Base-by-base conservation (phyloP, 352 stramenopile genomes). In the Pythium myriotylum region DNA sequence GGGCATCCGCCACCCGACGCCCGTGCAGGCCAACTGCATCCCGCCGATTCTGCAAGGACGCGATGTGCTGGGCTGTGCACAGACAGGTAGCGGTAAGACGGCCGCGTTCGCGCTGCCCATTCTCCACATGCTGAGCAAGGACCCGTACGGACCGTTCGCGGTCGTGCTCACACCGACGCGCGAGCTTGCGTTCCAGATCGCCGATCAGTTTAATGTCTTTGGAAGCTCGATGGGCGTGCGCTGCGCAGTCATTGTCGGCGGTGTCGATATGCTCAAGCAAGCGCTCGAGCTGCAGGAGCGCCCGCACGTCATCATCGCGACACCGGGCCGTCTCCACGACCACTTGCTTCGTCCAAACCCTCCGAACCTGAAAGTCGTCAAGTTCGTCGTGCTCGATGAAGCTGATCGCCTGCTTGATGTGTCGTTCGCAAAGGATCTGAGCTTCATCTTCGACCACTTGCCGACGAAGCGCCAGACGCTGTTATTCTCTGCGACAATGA, bases 141-240 rank as follows among this genome's bases (percentile, higher is more conserved):
- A 99, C 54, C 86, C 81, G 51, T 98, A 97, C 62, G 96, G 96
- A 3, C 96, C 98, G 27, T 99, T 95, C 74, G 96, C 90, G 0
- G 75, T 99, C 17, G 88, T 99, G 45, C 70, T 99, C 27, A 98
- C 96, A 49, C 97, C 97, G 5, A 99, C 97, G 32, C 76, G 98
- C 19, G 98, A 99, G 81, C 79, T 99, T 12, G 97, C 97, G 19
- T 98, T 98, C 67, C 98, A 99, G 79, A 99, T 99, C 65, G 84
- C 93, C 39, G 96, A 99, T 60, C 96, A 99, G 73, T 97, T 99
- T 45, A 84, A 97, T 32, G 96, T 94, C 1, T 89, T 99, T 29
- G 84, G 88, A n/a, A 97, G 97, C 66, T 89, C 87, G 19, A 84
- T 95, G 62, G 81, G 81, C 26, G 85, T 99, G 23, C 85, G 92